Evolutionary conservation across 441 rosid genomes (phyloP).

Genomic region (Melianthus villosus): DNA sequence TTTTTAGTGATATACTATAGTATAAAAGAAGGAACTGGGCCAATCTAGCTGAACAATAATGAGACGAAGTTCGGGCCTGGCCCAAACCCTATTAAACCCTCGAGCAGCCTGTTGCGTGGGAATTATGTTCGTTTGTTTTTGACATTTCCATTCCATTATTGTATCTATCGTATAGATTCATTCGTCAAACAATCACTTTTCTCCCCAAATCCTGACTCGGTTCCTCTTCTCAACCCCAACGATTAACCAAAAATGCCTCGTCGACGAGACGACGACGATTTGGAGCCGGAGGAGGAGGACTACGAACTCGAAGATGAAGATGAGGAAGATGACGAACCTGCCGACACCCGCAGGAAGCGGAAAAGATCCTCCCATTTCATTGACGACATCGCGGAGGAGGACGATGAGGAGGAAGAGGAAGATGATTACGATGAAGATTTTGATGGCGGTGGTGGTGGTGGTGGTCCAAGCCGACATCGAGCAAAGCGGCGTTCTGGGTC

Average conservation of each 20-base stretch:
- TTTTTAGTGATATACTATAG: no score
- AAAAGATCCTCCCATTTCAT: conserved; percentile 61
- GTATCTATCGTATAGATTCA: no score
- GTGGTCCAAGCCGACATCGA: conserved; percentile 19
- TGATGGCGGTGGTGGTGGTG: conserved; percentile 22
- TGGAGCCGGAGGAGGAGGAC: conserved; percentile 23
- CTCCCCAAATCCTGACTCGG: no score
- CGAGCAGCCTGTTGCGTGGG: no score
- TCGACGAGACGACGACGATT: conserved; percentile 30
- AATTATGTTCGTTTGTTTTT: no score
- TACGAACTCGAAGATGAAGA: conserved; percentile 35
- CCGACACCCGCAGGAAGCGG: conserved; percentile 39
- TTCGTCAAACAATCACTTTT: no score
- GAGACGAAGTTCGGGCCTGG: no score
- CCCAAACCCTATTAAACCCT: no score
- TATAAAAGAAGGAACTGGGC: no score
- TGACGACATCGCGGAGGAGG: conserved; percentile 72
- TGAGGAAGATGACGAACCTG: conserved; percentile 24
- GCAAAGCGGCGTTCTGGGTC: conserved; percentile 34
- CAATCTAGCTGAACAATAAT: no score
- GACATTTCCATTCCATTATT: no score
- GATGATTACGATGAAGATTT: conserved; percentile 56
- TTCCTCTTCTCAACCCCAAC: no score
- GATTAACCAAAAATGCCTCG: conserved; percentile 10
- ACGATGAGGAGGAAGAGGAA: conserved; percentile 53